A percentile compares a stretch with the other conserved stretches of the same genome.
phyloP scores from a whole-genome alignment of 352 stramenopile genomes.

The Pythium monospermum region DNA sequence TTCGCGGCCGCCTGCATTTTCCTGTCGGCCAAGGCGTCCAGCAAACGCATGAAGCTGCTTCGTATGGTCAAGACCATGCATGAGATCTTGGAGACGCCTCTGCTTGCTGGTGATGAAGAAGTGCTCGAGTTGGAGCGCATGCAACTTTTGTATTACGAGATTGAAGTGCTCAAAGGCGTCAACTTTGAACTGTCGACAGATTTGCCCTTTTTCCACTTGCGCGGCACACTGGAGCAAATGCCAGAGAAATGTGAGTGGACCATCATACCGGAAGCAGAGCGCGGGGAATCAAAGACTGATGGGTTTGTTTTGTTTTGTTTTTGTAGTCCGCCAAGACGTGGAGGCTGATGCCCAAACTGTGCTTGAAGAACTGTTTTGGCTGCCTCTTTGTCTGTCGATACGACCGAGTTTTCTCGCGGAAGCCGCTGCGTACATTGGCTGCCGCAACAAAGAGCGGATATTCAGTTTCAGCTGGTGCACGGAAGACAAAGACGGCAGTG shows the following conservation, averaged over 20 bases:
- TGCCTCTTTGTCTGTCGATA: conserved; percentile 53
- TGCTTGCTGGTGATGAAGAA: conserved; percentile 73
- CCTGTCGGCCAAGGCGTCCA: conserved; percentile 72
- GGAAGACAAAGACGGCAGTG: conserved; percentile 33
- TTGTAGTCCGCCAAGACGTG: conserved; percentile 44
- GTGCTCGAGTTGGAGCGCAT: conserved; percentile 83
- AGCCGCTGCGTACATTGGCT: conserved; percentile 71
- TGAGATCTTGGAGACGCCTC: conserved; percentile 68
- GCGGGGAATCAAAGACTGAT: not conserved
- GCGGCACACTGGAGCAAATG: conserved; percentile 57
- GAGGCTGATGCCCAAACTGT: conserved; percentile 43
- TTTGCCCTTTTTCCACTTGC: conserved; percentile 71
- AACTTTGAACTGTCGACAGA: conserved; percentile 77
- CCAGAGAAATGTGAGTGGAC: conserved; percentile 64
- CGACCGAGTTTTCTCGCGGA: conserved; percentile 58
- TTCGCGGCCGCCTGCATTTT: conserved; percentile 81
- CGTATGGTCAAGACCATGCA: conserved; percentile 85
- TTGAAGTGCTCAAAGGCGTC: conserved; percentile 77
- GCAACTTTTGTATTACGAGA: conserved; percentile 83
- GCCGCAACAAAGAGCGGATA: conserved; percentile 63
- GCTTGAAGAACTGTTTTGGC: conserved; percentile 73
- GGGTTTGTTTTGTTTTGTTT: not conserved
- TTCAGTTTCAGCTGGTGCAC: conserved; percentile 80
- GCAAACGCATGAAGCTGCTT: conserved; percentile 84
- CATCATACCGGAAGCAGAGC: no score